Percentiles rank a stretch among this genome's conserved stretches.
Evolutionary conservation across 2,329 filamentous ascomycete genomes (phyloP).

Genomic region (Curvularia sp.): DNA sequence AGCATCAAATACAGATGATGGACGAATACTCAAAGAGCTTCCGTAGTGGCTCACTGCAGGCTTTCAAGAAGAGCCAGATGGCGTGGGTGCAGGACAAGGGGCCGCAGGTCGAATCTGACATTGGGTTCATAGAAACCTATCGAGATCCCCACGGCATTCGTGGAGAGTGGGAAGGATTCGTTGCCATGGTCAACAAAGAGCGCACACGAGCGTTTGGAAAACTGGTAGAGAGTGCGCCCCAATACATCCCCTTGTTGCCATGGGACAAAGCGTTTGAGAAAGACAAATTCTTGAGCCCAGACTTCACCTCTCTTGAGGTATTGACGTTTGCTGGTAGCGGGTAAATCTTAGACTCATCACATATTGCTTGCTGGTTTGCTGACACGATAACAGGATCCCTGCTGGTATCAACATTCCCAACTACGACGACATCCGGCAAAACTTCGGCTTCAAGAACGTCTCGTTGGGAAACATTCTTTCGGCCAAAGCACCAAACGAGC

Average conservation of each 20-base stretch:
- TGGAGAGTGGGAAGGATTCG: slow-evolving; percentile 62
- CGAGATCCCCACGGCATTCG: slow-evolving; percentile 62
- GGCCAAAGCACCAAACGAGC: slow-evolving; percentile 90
- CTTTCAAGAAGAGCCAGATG: slow-evolving; percentile 59
- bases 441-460: slow-evolving; percentile 89
- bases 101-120: slow-evolving; percentile 59
- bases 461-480: slow-evolving; percentile 91
- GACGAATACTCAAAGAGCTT: slow-evolving; percentile 59
- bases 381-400: slow-evolving; percentile 54
- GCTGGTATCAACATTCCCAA: slow-evolving; percentile 67
- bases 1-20: slow-evolving; percentile 55
- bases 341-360: slow-evolving; percentile 20
- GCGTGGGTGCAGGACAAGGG: slow-evolving; percentile 62
- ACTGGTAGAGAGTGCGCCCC: slow-evolving; percentile 80
- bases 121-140: slow-evolving; percentile 64
- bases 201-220: slow-evolving; percentile 86
- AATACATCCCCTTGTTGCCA: slow-evolving; percentile 85
- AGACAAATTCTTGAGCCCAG: slow-evolving; percentile 91
- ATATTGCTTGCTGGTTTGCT: not conserved
- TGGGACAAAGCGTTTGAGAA: slow-evolving; percentile 93
- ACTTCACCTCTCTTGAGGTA: slow-evolving; percentile 95
- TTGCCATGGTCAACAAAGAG: slow-evolving; percentile 80
- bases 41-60: slow-evolving; percentile 57
- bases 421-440: slow-evolving; percentile 72
- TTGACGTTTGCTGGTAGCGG: slow-evolving; percentile 75